Evolutionary conservation across 345 rosid genomes (phyloP).

Genomic region (Erodium maritimum): DNA sequence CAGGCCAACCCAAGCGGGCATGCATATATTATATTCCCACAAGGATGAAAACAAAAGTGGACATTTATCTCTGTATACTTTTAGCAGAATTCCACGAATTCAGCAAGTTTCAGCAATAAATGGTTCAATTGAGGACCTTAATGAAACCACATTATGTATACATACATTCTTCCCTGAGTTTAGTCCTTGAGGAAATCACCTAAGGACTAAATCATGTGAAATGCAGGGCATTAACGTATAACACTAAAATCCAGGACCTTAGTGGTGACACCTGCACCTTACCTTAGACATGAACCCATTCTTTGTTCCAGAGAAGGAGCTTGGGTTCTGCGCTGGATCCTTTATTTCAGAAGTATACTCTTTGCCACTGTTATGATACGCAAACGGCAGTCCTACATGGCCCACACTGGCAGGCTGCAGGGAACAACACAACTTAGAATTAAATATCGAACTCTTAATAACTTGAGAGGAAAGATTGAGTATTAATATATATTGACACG

Average conservation of each 20-base stretch:
- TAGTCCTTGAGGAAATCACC: too few relatives aligned
- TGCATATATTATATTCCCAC: too few relatives aligned
- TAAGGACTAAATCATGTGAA: too few relatives aligned
- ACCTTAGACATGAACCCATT: constrained; percentile 43
- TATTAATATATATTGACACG: background rate
- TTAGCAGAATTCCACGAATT: background rate
- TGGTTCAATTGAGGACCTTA: background rate
- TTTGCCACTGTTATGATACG: constrained; percentile 21
- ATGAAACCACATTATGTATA: background rate
- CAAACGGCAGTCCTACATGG: constrained; percentile 24
- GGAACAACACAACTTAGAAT: constrained; percentile 4
- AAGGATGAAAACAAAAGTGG: too few relatives aligned
- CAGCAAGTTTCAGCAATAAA: background rate
- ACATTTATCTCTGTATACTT: background rate
- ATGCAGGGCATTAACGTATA: background rate
- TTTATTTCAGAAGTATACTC: constrained; percentile 21
- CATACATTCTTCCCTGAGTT: background rate
- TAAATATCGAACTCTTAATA: background rate
- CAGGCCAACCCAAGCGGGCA: too few relatives aligned
- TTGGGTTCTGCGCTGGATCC: constrained; percentile 35
- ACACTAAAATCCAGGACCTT: constrained; percentile 6
- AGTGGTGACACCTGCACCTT: too few relatives aligned
- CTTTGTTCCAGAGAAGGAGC: constrained; percentile 25
- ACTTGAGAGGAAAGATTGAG: background rate
- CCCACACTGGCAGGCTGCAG: constrained; percentile 27